Conservation (phyloP, 129 eudicot genomes). For the Flaveria trinervia region DNA sequence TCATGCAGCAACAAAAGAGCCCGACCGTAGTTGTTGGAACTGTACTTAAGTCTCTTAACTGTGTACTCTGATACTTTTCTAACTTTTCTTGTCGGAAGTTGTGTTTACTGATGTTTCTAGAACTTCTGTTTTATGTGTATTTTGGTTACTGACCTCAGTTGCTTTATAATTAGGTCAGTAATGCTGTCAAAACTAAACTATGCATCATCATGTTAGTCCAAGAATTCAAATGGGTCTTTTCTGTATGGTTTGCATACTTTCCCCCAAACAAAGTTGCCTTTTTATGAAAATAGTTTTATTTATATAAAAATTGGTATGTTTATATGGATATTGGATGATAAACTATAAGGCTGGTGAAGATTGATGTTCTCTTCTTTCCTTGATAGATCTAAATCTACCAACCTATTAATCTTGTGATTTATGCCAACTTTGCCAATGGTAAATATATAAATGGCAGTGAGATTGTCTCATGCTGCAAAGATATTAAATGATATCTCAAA, state of each 20-base stretch:
- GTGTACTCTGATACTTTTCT: slow-evolving; percentile 3
- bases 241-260: no score
- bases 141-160: slow-evolving; percentile 10
- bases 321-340: no score
- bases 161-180: slow-evolving; percentile 6
- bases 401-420: neutral
- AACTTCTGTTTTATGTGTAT: neutral
- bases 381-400: neutral
- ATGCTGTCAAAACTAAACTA: neutral
- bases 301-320: no score
- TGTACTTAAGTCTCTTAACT: neutral
- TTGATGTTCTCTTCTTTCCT: no score
- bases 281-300: no score
- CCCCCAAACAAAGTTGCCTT: no score
- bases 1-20: slow-evolving; percentile 16
- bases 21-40: neutral
- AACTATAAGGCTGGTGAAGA: no score
- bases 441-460: no score
- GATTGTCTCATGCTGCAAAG: no score
- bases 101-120: slow-evolving; percentile 8
- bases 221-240: neutral
- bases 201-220: neutral
- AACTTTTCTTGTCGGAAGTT: neutral
- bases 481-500: no score
- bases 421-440: neutral